phyloP scores from a whole-genome alignment of 2,329 filamentous ascomycete species.

The Clonostachys rhizophaga region DNA sequence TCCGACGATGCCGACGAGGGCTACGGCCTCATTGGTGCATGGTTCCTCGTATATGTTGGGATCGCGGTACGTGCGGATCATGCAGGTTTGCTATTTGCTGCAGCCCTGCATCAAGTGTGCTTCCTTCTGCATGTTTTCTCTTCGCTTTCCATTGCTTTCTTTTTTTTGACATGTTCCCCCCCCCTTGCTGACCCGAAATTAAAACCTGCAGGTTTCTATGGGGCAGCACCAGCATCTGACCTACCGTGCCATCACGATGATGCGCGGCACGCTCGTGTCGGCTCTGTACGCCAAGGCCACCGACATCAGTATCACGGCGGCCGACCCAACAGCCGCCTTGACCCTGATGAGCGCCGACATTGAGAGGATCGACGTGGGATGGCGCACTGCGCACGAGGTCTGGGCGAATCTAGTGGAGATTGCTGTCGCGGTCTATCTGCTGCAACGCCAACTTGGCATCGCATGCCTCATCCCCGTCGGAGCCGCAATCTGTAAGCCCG shows the following conservation, averaged over 20 bases:
- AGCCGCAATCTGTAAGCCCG: constrained; percentile 13
- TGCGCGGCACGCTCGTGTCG: constrained; percentile 15
- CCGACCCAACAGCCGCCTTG: constrained; percentile 9
- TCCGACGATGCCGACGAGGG: constrained; percentile 6
- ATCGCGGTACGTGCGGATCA: constrained; percentile 9
- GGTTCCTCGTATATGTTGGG: constrained; percentile 14
- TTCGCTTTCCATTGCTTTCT: too few relatives aligned
- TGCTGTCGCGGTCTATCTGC: constrained; percentile 15
- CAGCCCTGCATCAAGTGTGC: background rate
- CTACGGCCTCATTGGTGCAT: constrained; percentile 17
- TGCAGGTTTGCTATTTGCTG: too few relatives aligned
- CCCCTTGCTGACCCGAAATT: too few relatives aligned
- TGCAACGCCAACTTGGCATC: constrained; percentile 29
- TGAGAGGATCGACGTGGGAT: constrained; percentile 12
- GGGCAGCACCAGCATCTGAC: constrained; percentile 8
- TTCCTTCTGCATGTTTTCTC: too few relatives aligned
- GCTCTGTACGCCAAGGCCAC: constrained; percentile 17
- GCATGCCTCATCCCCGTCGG: constrained; percentile 38
- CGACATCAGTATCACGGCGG: constrained; percentile 4
- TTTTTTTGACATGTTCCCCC: too few relatives aligned
- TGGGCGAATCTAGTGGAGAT: constrained; percentile 15
- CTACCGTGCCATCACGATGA: constrained; percentile 13
- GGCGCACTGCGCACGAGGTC: constrained; percentile 12
- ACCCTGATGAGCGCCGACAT: constrained; percentile 18
- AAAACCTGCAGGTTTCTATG: too few relatives aligned